Evolutionary conservation across 345 rosid species (phyloP), one percentile per base, ranked within the genome.

Genomic region (Limnanthes douglasii): DNA sequence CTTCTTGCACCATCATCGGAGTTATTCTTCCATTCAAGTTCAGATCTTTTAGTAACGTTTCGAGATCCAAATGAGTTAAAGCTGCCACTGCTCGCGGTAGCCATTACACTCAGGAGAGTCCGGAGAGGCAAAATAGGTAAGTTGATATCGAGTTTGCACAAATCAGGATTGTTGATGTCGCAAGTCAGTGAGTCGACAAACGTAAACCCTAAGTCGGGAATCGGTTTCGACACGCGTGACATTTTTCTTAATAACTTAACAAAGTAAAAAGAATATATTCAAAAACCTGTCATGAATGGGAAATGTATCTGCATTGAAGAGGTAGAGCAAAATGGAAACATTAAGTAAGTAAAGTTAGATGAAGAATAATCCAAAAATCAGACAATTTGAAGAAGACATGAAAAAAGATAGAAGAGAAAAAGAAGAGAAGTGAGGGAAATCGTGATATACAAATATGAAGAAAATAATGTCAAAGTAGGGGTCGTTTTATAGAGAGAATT

Each of bases 71-170:
- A 78, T 2, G 96, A 81, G 50, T 81, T 71, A 6, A 96, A 81
- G 30, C 78, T 72, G 35, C 73, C 62, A 2, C 77, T 68, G 5
- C 83, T 60, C 5, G 76, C 41, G 0, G 68, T 52, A 12, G 53
- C 42, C 33, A 54, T 51, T 13, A 59, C 68, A 45, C 45, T 51
- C 17, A 42, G 50, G 0, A 75, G 69, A 11, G 73, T 54, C 29
- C 83, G 68, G 22, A 85, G 76, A 11, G 99, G 94, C 12, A 93
- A 81, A 21, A 75, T 71, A 2, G 99, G 99, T 5, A 96, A 92
- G 29, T 93, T 93, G 39, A 73, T 71, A 78, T 81, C 75, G 61
- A 68, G 70, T 34, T 65, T 70, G 9, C 90, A 73, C 45, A 46
- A 72, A 68, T 81, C 93, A 9, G 81, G 83, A 61, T 78, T 92